Conservation (phyloP, 495 filamentous ascomycete species). For the Annulohypoxylon moriforme region DNA sequence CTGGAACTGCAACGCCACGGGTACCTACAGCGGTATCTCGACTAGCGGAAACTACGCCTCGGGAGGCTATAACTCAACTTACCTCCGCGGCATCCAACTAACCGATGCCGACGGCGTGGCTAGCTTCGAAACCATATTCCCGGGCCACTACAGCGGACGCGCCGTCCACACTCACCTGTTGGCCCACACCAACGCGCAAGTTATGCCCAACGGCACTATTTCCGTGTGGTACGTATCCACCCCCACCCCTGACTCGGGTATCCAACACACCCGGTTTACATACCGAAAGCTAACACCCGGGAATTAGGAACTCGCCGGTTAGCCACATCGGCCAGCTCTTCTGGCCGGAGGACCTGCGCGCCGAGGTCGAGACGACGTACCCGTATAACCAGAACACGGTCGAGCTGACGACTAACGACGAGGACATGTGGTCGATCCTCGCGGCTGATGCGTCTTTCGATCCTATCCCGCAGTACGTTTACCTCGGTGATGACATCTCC, state of each 20-base stretch:
- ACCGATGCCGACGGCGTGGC: conserved; percentile 66
- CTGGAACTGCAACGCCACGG: conserved; percentile 65
- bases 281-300: background rate
- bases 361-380: conserved; percentile 63
- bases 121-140: conserved; percentile 67
- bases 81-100: conserved; percentile 62
- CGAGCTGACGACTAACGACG: conserved; percentile 59
- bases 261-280: background rate
- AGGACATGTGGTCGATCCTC: conserved; percentile 57
- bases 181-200: conserved; percentile 61
- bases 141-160: conserved; percentile 69
- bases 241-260: background rate
- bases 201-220: conserved; percentile 63
- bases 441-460: conserved; percentile 63
- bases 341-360: conserved; percentile 69
- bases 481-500: conserved; percentile 59
- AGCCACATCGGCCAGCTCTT: conserved; percentile 73
- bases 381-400: conserved; percentile 70
- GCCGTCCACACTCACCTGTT: conserved; percentile 68
- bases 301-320: conserved; percentile 46
- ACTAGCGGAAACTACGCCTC: conserved; percentile 40
- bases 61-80: conserved; percentile 57
- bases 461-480: conserved; percentile 67
- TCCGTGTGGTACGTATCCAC: conserved; percentile 49
- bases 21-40: conserved; percentile 67